Conservation (phyloP, 106 monocot species). For the Phalaenopsis equestris region DNA sequence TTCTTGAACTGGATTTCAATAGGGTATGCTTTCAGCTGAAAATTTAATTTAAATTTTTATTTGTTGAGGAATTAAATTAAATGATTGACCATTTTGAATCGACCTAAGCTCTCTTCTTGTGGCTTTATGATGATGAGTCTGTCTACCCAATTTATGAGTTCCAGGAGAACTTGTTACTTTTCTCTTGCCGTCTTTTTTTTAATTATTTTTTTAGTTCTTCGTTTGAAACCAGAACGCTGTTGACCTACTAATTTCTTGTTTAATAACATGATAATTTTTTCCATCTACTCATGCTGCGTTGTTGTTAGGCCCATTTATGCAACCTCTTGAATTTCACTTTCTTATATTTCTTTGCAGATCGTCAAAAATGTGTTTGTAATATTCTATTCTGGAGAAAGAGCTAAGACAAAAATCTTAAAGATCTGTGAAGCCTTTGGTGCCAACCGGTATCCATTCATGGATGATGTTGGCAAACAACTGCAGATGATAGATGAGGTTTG, state of each 20-base stretch:
- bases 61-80: no score
- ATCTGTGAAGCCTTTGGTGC: constrained; percentile 99
- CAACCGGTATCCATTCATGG: constrained; percentile 85
- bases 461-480: constrained; percentile 72
- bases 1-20: no score
- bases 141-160: no score
- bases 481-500: constrained; percentile 76
- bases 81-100: no score
- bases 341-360: constrained; percentile 29
- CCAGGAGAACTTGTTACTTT: no score
- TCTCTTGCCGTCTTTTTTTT: no score
- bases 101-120: no score
- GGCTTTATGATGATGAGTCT: no score
- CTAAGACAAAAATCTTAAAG: constrained; percentile 91
- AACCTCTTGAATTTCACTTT: not conserved
- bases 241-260: not conserved
- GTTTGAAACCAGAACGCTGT: no score
- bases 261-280: not conserved
- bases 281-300: not conserved
- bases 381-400: constrained; percentile 96
- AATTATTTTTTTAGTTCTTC: no score
- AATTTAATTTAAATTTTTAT: no score
- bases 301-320: not conserved
- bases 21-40: no score
- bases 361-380: constrained; percentile 91